Evolutionary conservation across 345 rosid genomes (phyloP), one percentile per base, ranked within the genome.

Genomic region (Hypericum androsaemum): DNA sequence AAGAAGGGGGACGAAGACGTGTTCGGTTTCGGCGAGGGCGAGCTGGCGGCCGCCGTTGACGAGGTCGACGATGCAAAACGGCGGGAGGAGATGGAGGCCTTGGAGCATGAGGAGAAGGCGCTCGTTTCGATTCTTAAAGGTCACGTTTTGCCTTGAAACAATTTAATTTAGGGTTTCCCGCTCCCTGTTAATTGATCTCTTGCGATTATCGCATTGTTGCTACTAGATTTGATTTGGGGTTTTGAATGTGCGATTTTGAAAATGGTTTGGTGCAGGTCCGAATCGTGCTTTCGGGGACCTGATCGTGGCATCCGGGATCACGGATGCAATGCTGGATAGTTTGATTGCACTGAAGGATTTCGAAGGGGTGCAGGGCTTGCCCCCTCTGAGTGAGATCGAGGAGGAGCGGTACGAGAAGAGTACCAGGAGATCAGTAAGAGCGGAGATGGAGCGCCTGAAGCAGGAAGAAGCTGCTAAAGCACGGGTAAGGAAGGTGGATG

Each of bases 231-330:
- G 32, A 22, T 22, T 22, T 22, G 32, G 32, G 32, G 32, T 22
- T 1, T 22, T 22, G 32, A 22, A 22, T 22, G 32, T 22, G 4
- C 32, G 2, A 22, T 22, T 22, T 22, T 22, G 32, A 9, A 10
- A 53, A 41, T 53, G 32, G 43, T 45, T 59, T 14, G 41, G 64
- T 62, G 12, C 63, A 92, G 98, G 96, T 62, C 95, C 89, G 40
- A 79, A 78, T 71, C 76, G 95, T 49, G 94, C 95, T 22, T 92
- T 92, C 65, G 96, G 98, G 32, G 98, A 92, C 74, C 89, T 92
- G 46, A 77, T 92, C 50, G 77, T 86, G 3, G 82, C 82, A 64
- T 92, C 96, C 5, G 98, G 98, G 54, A 85, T 92, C 53, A 81
- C 98, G 2, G 96, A 92, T 58, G 86, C 68, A 35, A 88, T 92